Evolutionary conservation across 805 yeast species (phyloP).

Genomic region (Kockiozyma suomiensis): DNA sequence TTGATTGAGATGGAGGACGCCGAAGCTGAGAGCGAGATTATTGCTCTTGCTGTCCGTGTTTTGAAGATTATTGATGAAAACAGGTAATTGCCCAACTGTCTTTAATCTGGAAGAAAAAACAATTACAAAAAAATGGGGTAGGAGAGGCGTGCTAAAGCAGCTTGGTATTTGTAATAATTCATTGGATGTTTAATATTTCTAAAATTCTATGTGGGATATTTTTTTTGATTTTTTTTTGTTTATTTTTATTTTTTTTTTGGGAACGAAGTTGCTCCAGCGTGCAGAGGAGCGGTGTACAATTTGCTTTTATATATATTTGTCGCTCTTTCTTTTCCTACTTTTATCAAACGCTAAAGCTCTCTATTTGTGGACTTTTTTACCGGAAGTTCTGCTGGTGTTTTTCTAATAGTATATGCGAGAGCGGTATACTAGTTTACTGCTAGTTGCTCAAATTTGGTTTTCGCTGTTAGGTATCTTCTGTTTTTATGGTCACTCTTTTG

Average conservation of each 20-base stretch:
- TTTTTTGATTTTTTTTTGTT: background rate
- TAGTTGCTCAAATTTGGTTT: too few relatives aligned
- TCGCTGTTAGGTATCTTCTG: background rate
- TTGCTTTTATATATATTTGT: background rate
- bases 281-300: background rate
- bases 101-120: background rate
- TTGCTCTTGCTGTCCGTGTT: constrained; percentile 28
- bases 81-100: constrained; percentile 1
- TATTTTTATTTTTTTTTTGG: background rate
- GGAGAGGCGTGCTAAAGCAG: too few relatives aligned
- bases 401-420: background rate
- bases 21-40: constrained; percentile 33
- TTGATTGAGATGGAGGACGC: constrained; percentile 29
- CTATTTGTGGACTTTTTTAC: background rate
- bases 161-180: too few relatives aligned
- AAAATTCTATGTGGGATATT: too few relatives aligned
- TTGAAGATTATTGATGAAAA: constrained; percentile 23
- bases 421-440: too few relatives aligned
- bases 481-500: background rate
- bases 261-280: background rate
- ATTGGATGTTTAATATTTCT: too few relatives aligned
- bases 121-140: background rate
- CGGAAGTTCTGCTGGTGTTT: background rate
- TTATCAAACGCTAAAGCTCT: too few relatives aligned
- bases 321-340: too few relatives aligned